Conservation (phyloP, 2,329 filamentous ascomycete genomes). For the Sphaerulina vaccinii region DNA sequence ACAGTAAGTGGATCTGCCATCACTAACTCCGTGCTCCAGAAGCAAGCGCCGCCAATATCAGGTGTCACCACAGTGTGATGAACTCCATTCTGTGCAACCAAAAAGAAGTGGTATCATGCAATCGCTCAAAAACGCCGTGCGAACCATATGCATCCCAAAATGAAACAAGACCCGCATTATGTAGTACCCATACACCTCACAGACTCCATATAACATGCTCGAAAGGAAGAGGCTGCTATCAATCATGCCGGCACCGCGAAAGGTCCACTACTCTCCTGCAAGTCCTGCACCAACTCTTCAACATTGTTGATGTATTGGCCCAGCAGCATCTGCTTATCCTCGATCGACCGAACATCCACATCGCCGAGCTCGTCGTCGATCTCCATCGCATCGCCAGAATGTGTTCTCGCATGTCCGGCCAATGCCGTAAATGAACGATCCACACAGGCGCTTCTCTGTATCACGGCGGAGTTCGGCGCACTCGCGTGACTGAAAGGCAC, state of each 20-base stretch:
- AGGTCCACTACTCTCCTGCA: constrained; percentile 74
- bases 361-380: constrained; percentile 36
- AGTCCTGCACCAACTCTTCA: constrained; percentile 75
- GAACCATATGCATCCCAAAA: not conserved
- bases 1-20: no score
- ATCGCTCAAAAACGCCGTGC: constrained; percentile 6
- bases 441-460: constrained; percentile 25
- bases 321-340: constrained; percentile 78
- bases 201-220: not conserved
- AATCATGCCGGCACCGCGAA: constrained; percentile 43
- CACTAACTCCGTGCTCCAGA: no score
- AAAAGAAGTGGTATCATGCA: constrained; percentile 13
- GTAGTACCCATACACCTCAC: not conserved
- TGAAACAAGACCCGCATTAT: not conserved
- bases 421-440: constrained; percentile 27
- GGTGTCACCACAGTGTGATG: not conserved
- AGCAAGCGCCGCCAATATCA: no score
- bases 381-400: constrained; percentile 38
- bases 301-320: constrained; percentile 78
- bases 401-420: constrained; percentile 31
- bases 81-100: not conserved
- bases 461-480: constrained; percentile 31
- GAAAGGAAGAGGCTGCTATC: not conserved
- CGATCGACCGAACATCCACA: constrained; percentile 61
- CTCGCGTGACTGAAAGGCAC: constrained; percentile 23